A percentile compares a stretch with the other conserved stretches of the same genome.
Evolutionary conservation across 306 rosid genomes (phyloP).

Genomic region (apple (Malus domestica)): DNA sequence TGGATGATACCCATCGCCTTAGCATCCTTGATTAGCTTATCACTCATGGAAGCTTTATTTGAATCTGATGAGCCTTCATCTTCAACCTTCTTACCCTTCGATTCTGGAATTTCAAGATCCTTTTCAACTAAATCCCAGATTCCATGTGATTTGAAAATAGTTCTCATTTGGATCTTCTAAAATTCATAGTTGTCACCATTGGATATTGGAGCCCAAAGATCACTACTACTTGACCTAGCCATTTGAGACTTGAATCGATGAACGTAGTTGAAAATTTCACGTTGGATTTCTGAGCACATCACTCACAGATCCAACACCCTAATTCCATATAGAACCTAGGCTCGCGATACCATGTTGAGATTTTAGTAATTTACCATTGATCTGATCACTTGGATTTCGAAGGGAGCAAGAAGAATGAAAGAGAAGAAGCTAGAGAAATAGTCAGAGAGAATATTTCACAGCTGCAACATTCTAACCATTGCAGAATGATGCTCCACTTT

Average conservation of each 20-base stretch:
- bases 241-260: not conserved
- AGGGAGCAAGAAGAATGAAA: not conserved
- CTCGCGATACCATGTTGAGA: not conserved
- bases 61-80: not conserved
- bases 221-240: not conserved
- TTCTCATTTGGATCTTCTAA: not conserved
- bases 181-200: not conserved
- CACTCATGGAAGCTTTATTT: not conserved
- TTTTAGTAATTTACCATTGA: too few species aligned
- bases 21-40: not conserved
- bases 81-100: not conserved
- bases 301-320: not conserved
- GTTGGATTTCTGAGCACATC: not conserved
- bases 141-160: not conserved
- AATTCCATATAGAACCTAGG: not conserved
- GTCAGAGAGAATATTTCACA: too few species aligned
- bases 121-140: not conserved
- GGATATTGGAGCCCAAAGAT: not conserved
- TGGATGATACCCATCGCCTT: not conserved
- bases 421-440: too few species aligned
- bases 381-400: not conserved
- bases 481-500: not conserved
- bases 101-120: not conserved
- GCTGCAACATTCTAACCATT: fast-evolving
- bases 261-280: not conserved